A percentile compares a stretch with the other conserved stretches of the same genome.
Conservation (phyloP, 768 basidiomycete species). For the Sutorius australiensis region DNA sequence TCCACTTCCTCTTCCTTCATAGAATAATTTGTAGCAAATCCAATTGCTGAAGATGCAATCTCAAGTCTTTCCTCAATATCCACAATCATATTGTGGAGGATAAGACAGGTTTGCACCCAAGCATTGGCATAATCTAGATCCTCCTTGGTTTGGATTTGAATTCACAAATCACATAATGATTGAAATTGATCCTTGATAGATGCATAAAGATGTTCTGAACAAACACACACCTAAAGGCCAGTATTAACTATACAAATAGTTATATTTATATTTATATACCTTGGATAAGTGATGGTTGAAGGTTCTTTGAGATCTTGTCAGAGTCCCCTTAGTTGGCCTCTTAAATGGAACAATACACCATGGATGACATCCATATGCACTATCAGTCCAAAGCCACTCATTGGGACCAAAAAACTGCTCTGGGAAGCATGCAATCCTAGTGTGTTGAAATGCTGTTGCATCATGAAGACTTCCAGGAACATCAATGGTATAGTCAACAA, state of each 20-base stretch:
- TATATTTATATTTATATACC: constrained; percentile 1
- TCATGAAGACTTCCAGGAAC: constrained; percentile 15
- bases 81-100: constrained; percentile 19
- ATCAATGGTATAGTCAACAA: constrained; percentile 15
- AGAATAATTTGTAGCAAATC: not conserved
- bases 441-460: constrained; percentile 2
- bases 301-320: constrained; percentile 15
- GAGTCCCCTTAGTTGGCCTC: constrained; percentile 6
- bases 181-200: constrained; percentile 11
- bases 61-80: constrained; percentile 9
- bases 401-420: not conserved
- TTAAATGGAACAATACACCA: constrained; percentile 31
- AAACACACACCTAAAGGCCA: constrained; percentile 1
- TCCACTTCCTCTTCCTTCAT: not conserved
- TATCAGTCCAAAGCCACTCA: constrained; percentile 22
- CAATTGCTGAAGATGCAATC: not conserved
- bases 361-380: constrained; percentile 9
- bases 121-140: constrained; percentile 4
- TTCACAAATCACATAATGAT: constrained; percentile 4
- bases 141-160: constrained; percentile 6
- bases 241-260: not conserved
- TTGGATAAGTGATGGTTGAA: constrained; percentile 26
- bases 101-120: constrained; percentile 3
- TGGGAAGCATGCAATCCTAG: not conserved
- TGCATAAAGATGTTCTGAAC: constrained; percentile 10